Evolutionary conservation across 2,329 filamentous ascomycete genomes (phyloP), one percentile per base, ranked within the genome.

Genomic region (Penicillium sp.): DNA sequence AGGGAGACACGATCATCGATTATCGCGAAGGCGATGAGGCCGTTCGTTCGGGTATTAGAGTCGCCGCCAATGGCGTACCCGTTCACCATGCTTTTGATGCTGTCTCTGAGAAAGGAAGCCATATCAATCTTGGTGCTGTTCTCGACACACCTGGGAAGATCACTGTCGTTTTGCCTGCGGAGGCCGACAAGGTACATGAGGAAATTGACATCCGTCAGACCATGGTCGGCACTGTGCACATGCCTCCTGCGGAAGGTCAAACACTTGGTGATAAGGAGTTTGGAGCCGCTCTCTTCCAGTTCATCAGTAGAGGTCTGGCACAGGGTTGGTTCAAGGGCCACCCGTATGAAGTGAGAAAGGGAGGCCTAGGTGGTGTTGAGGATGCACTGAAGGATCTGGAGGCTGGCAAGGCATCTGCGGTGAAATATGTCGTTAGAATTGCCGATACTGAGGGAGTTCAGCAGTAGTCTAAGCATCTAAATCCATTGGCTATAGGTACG

Each of bases 401-500:
- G 66, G 77, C 76, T 27, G 85, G 85, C 0, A 84, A 82, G 68
- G 84, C 81, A 19, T 85, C 81, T 62, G 85, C 78, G 1, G 76
- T 83, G 0, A 89, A 89, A 71, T 88, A 86, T 73, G 80, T 88
- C 0, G 83, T 84, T 62, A 74, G 73, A 57, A 78, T 84, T 67
- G 75, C 61, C 8, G 79, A 84, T 35, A 82, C 80, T 11, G 62
- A 66, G 19, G 60, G 61, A n/a, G 44, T 62, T 3, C 34, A 53
- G 35, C 43, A 54, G 44, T 50, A 48, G 50, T 13, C 11, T 23
- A 14, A 26, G 7, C 7, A 6, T 14, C 32, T 34, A 3, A 14
- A 2, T 13, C 13, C 9, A 5, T 34, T 13, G 7, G 3, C 9
- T 34, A 34, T 9, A n/a, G n/a, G n/a, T n/a, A n/a, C n/a, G n/a